phyloP scores from a whole-genome alignment of 495 filamentous ascomycete genomes.

The Aspergillus nanangensis region DNA sequence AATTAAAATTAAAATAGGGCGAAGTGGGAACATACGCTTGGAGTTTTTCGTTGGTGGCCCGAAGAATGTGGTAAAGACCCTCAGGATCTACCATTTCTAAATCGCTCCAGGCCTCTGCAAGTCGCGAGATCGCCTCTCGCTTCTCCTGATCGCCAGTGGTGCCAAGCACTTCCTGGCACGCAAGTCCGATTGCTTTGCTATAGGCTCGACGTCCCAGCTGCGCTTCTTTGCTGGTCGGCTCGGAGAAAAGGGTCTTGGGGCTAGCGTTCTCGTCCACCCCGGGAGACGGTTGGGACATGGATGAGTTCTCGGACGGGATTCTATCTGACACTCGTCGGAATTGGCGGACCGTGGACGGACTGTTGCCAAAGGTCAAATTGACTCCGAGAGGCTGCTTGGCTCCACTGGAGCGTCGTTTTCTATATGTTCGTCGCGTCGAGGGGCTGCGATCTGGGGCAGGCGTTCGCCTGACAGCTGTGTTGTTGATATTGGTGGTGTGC shows the following conservation, averaged over 20 bases:
- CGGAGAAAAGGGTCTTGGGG: constrained; percentile 28
- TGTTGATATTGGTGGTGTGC: constrained; percentile 31
- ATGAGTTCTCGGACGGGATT: constrained; percentile 36
- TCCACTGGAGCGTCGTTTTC: constrained; percentile 47
- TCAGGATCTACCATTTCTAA: constrained; percentile 88
- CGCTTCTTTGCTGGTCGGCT: constrained; percentile 65
- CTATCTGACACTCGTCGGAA: constrained; percentile 83
- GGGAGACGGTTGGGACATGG: constrained; percentile 22
- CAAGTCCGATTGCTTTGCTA: constrained; percentile 70
- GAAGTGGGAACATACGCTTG: constrained; percentile 34
- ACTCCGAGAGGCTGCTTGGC: constrained; percentile 75
- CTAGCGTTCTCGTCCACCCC: constrained; percentile 44
- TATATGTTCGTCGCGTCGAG: constrained; percentile 37
- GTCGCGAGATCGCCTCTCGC: constrained; percentile 71
- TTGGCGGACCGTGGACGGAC: constrained; percentile 79
- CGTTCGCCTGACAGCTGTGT: constrained; percentile 46
- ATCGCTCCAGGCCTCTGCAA: constrained; percentile 78
- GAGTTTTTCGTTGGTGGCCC: constrained; percentile 59
- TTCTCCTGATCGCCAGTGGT: constrained; percentile 71
- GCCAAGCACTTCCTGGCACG: constrained; percentile 77
- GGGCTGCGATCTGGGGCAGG: constrained; percentile 44
- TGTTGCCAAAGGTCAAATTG: constrained; percentile 87
- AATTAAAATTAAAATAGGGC: not conserved
- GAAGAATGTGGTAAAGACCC: constrained; percentile 79
- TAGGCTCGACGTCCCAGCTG: constrained; percentile 74